Conservation (phyloP, 2,329 filamentous ascomycete species). For the Colletotrichum truncatum region DNA sequence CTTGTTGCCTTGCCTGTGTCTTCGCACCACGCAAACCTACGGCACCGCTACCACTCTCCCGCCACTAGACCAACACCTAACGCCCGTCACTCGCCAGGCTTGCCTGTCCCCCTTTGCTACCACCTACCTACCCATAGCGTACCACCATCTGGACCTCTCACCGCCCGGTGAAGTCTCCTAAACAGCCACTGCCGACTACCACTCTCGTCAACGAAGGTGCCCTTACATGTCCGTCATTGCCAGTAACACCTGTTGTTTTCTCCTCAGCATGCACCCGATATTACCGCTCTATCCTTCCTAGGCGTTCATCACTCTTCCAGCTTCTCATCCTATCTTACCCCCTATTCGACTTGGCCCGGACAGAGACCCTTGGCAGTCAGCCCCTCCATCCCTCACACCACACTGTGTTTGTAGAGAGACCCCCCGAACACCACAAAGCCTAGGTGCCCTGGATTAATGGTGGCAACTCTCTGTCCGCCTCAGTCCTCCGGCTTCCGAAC, state of each 20-base stretch:
- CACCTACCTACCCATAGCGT: background rate
- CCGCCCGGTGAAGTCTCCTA: slow-evolving; percentile 23
- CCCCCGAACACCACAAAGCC: background rate
- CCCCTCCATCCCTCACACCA: slow-evolving; percentile 18
- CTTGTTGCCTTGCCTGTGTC: background rate
- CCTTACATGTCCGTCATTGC: slow-evolving; percentile 28
- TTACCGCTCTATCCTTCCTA: slow-evolving; percentile 15
- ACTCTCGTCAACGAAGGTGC: slow-evolving; percentile 7
- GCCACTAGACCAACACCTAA: background rate
- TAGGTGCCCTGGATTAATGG: slow-evolving; percentile 20
- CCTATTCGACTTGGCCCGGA: slow-evolving; percentile 4
- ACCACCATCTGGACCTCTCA: slow-evolving; percentile 3
- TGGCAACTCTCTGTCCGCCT: slow-evolving; percentile 16
- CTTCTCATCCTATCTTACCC: background rate
- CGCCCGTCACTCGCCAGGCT: slow-evolving; percentile 1
- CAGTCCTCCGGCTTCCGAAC: slow-evolving; percentile 9
- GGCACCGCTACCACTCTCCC: background rate
- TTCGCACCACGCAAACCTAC: background rate
- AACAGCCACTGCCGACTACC: slow-evolving; percentile 1
- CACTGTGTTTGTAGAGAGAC: slow-evolving; percentile 6
- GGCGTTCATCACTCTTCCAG: slow-evolving; percentile 6
- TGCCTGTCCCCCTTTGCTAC: background rate
- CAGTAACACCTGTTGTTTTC: slow-evolving; percentile 19
- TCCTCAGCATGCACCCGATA: slow-evolving; percentile 27
- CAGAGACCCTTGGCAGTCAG: slow-evolving; percentile 3